Conservation (phyloP, 768 basidiomycete species). For the Rhodocollybia butyracea region DNA sequence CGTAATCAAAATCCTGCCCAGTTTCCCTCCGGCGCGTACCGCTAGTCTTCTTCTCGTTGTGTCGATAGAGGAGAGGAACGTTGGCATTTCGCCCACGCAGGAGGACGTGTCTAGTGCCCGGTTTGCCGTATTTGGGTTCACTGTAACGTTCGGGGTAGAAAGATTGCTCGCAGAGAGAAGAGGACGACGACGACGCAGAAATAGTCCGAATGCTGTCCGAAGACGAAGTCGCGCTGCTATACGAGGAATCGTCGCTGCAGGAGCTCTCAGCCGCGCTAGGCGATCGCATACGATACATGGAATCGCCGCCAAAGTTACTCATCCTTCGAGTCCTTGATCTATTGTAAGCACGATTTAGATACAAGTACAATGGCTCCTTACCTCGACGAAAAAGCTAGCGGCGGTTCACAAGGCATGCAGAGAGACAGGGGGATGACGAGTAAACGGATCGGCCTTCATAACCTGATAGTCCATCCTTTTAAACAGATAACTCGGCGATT, state of each 20-base stretch:
- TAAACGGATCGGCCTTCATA: no score
- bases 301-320: neutral
- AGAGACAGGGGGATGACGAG: no score
- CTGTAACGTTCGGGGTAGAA: neutral
- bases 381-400: neutral
- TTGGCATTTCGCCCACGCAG: neutral
- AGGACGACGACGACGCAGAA: neutral
- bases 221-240: neutral
- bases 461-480: no score
- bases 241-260: neutral
- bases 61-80: neutral
- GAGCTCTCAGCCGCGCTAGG: neutral
- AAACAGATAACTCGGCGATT: no score
- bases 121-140: neutral
- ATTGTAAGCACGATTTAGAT: neutral
- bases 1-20: neutral
- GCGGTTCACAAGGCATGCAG: neutral
- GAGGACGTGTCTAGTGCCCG: neutral
- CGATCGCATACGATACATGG: neutral
- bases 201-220: neutral
- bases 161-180: neutral
- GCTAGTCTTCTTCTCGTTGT: neutral
- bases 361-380: neutral
- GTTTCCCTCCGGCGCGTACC: neutral
- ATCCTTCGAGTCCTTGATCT: neutral